Base-by-base conservation (phyloP, 176 grass and related monocot species). In the Musa itinerans region DNA sequence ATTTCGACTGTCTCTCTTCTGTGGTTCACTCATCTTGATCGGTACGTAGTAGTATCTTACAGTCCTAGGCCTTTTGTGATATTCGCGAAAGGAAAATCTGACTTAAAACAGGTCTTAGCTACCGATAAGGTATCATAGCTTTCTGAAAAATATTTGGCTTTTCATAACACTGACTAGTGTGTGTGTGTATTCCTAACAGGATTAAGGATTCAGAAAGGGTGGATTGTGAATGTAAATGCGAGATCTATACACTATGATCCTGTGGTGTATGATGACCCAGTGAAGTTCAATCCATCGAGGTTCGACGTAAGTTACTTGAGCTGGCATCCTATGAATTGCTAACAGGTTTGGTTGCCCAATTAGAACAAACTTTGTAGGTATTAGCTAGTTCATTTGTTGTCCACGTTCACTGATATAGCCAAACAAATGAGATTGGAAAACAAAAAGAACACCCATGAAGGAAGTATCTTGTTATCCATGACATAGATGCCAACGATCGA, bases 181-280 rank as follows among this genome's bases (percentile, higher is more conserved):
- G 4, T 34, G 3, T 34, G 34, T 6, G 34, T 43, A 6, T 43
- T 43, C 56, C 11, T 54, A 19, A 49, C 74, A 97, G 94, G 89
- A 22, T 93, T 89, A 75, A 81, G 76, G 49, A 90, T 97, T 67
- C 78, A 66, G 21, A 93, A 90, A 72, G 85, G 84, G 13, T 97
- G 94, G 90, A 89, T 91, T 25, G 65, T 97, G n/a, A 97, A 97
- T 73, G 74, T 97, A n/a, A 86, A 97, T 51, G 94, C 90, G 16
- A 89, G 86, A 74, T 83, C 89, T 2, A 71, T 90, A 49, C 90
- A 93, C 85, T 91, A 87, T 50, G 94, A 97, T 76, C 75, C 94
- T 7, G 61, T 26, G 7, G 72, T 87, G 9, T 91, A 89, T 73
- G 52, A 85, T 10, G 81, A 91, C 50, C 94, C 94, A 12, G 85